Evolutionary conservation across 140 eudicot species (phyloP).

Genomic region (Erigeron philadelphicus): DNA sequence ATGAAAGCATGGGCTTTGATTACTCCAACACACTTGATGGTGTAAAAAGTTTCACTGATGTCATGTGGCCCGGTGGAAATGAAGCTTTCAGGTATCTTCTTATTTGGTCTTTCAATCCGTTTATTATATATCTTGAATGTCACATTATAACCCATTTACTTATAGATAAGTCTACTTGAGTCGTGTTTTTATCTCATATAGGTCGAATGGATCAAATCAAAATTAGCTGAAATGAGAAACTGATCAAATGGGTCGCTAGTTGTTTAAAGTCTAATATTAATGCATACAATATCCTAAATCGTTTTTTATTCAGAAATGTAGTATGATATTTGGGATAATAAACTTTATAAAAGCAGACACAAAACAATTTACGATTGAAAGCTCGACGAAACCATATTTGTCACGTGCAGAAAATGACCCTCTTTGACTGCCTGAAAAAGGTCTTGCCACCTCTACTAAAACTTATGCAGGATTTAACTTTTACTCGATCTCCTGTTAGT

Average conservation of each 20-base stretch:
- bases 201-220: neutral
- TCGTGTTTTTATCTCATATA: neutral
- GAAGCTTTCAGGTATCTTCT: conserved; percentile 47
- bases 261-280: neutral
- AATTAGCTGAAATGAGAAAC: neutral
- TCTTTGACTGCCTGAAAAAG: neutral
- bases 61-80: conserved; percentile 70
- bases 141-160: neutral
- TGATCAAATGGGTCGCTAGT: neutral
- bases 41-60: conserved; percentile 38
- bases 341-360: neutral
- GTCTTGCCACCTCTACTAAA: neutral
- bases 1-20: conserved; percentile 70
- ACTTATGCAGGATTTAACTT: neutral
- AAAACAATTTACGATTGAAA: neutral
- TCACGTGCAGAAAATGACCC: neutral
- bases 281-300: neutral
- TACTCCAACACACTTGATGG: conserved; percentile 54
- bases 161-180: neutral
- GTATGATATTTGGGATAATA: neutral
- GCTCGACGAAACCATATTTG: neutral
- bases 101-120: too few species aligned
- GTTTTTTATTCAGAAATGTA: neutral
- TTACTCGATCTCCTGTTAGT: conserved; percentile 22
- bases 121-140: neutral